Evolutionary conservation across 176 grass and related monocot species (phyloP), one percentile per base, ranked within the genome.

Genomic region (Juncus inflexus): DNA sequence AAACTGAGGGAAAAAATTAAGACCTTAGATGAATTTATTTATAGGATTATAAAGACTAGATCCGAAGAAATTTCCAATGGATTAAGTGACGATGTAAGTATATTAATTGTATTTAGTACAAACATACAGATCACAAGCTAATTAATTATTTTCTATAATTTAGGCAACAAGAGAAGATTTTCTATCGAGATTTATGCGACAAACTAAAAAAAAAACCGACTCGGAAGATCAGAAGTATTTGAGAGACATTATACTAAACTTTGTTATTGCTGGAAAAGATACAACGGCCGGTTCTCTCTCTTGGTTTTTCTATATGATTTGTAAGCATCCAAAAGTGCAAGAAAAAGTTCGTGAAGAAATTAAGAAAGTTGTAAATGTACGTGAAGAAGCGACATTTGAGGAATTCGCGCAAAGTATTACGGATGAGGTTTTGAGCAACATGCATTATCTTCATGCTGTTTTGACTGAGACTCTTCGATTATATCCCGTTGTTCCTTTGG

Each of bases 281-380:
- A 89, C 82, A 11, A 89, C 86, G 0, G 90, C 70, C 7, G 73
- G 77, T 42, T 86, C 82, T 16, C 90, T 89, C 3, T 76, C 90
- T 8, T 95, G 86, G 90, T 76, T 95, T 67, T 74, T 95, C 16
- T 95, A 81, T 51, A 81, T 95, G 83, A 47, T 95, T 2, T 90
- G 86, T 61, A 86, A 81, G 65, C 81, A 90, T 74, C 80, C 86
- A 6, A 42, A 66, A 35, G 36, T 86, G 61, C 80, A 90, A 67
- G 80, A 95, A 10, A 89, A 83, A 78, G 6, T 86, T 51, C 69
- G 15, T 64, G 81, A 37, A 68, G 91, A 96, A 56, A 81, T 58
- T 28, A 69, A 2, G 0, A 39, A 36, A 6, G 7, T 81, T 7
- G 9, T 58, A 3, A 74, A 74, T 6, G 12, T 58, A 12, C 9